Evolutionary conservation across 352 stramenopile genomes (phyloP).

Genomic region (Ophiocytium majus): DNA sequence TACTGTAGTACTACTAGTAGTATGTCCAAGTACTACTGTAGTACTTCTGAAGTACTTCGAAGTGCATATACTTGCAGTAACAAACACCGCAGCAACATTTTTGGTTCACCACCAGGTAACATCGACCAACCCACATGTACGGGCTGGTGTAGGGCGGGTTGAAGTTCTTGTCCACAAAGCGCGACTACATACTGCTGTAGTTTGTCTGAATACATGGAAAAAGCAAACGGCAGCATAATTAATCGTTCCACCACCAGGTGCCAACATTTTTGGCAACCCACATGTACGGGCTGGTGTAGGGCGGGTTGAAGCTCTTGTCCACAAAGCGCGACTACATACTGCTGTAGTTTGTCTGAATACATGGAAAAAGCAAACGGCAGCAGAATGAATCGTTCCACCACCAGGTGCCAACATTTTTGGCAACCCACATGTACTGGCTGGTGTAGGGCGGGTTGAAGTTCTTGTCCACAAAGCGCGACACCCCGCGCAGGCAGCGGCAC

Average conservation of each 20-base stretch:
- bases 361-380: not conserved
- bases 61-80: not conserved
- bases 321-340: not conserved
- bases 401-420: not conserved
- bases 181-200: not conserved
- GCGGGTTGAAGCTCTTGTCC: slow-evolving; percentile 32
- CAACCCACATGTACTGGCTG: not conserved
- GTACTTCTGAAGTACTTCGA: too few species aligned
- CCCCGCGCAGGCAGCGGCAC: slow-evolving; percentile 16
- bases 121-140: not conserved
- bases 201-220: not conserved
- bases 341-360: not conserved
- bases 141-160: too few species aligned
- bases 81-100: not conserved
- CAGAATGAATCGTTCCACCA: not conserved
- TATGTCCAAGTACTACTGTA: too few species aligned
- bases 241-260: not conserved
- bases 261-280: not conserved
- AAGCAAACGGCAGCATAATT: not conserved
- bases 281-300: slow-evolving; percentile 28
- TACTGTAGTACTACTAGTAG: not conserved
- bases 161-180: too few species aligned
- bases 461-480: slow-evolving; percentile 11
- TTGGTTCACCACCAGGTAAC: not conserved
- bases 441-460: slow-evolving; percentile 49